Base-by-base conservation (phyloP, 2,329 filamentous ascomycete species). In the Lasiodiplodia gonubiensis region DNA sequence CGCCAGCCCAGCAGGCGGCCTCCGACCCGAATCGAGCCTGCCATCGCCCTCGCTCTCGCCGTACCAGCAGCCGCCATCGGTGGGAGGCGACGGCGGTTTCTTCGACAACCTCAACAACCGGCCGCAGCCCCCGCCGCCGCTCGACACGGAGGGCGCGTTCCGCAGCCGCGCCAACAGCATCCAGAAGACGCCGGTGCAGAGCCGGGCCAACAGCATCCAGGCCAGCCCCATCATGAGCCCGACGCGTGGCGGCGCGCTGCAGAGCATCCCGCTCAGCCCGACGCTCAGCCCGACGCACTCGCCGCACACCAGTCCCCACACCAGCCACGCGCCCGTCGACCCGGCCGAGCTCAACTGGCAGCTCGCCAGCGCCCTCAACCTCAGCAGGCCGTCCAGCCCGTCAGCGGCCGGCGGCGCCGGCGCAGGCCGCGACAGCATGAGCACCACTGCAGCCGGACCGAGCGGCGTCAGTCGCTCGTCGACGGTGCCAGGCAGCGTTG, bases 1-100 rank as follows among this genome's bases (percentile, higher is more conserved):
- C 67, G 90, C 92, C 78, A 67, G 71, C 80, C 67, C 59, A 4
- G 59, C 42, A 14, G 59, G 42, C n/a, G 42, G 75, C 78, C 53
- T 70, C 76, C 57, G 42, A 3, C 42, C 59, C 11, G 59, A 27
- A 11, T 48, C 59, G 4, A 51, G 23, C 42, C 16, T 63, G 72
- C 75, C 23, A 73, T 76, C 16, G 72, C 75, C 39, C 72, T 76
- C 67, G 71, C 74, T 27, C 68, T 74, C 16, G 64, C 73, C 12
- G 54, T 69, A 59, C 68, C 67, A 49, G 12, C 48, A 35, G 10
- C 23, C 60, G 25, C 42, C 52, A 27, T 51, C 23, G 10, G 18
- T 37, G 49, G 37, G 46, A 25, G n/a, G 23, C 18, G 63, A 25
- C 33, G 48, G 33, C 46, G 30, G 42, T 42, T 53, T 48, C 55